phyloP scores from a whole-genome alignment of 257 asterid genomes.

The Solanum paucissectum region DNA sequence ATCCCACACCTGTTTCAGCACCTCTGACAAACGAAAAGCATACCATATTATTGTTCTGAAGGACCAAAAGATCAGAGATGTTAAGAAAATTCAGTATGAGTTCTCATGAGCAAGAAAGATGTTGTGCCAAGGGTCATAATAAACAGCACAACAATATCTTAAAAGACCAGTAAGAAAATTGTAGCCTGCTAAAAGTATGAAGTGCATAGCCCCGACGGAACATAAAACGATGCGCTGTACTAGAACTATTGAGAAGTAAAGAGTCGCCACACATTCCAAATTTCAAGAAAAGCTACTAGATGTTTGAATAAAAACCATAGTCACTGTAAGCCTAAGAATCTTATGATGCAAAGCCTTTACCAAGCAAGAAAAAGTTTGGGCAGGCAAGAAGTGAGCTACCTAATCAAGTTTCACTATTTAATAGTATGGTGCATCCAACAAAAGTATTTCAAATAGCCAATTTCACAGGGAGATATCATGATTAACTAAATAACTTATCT shows the following conservation, averaged over 20 bases:
- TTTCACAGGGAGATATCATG: neutral
- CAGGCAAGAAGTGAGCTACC: neutral
- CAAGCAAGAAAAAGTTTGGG: neutral
- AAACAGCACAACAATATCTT: neutral
- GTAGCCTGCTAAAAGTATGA: neutral
- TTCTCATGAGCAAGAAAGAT: neutral
- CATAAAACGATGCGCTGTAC: neutral
- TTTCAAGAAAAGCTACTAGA: neutral
- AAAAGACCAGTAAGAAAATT: neutral
- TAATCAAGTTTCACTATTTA: neutral
- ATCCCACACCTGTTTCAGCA: slow-evolving; percentile 97
- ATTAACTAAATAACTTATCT: neutral
- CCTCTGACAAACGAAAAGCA: slow-evolving; percentile 48
- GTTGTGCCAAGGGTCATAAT: neutral
- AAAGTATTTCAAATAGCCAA: neutral
- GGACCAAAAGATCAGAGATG: neutral
- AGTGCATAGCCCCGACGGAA: neutral
- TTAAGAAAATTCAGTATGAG: neutral
- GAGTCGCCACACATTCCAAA: neutral
- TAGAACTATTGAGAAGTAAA: neutral
- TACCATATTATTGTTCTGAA: neutral
- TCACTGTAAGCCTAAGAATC: neutral
- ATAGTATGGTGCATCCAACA: neutral
- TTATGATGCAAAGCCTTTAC: neutral
- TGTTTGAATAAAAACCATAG: neutral